A percentile compares a stretch with the other conserved stretches of the same genome.
phyloP scores from a whole-genome alignment of 768 basidiomycete species.

The Collybia nuda region DNA sequence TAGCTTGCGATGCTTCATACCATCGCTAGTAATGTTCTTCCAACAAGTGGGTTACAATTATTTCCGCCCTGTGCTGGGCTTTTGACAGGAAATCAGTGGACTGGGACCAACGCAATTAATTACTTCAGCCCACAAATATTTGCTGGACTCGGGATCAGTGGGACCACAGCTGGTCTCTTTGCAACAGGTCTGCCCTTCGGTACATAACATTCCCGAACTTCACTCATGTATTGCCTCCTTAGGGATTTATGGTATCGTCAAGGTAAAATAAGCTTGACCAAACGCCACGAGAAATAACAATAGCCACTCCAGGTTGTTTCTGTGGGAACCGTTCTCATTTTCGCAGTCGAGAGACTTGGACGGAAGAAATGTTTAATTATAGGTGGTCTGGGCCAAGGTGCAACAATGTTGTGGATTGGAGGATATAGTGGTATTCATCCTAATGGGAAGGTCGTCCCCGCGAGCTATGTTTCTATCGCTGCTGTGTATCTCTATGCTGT shows the following conservation, averaged over 20 bases:
- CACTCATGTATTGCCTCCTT: not conserved
- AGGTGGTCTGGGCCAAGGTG: conserved; percentile 47
- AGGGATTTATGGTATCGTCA: conserved; percentile 35
- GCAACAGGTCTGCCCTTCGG: conserved; percentile 38
- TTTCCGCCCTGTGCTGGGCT: not conserved
- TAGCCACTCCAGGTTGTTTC: conserved; percentile 36
- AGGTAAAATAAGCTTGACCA: conserved; percentile 14
- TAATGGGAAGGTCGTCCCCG: conserved; percentile 24
- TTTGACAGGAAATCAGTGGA: conserved; percentile 38
- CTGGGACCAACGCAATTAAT: conserved; percentile 55
- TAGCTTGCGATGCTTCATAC: conserved; percentile 44
- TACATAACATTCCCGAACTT: not conserved
- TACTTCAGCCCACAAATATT: conserved; percentile 57
- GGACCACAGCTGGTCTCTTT: conserved; percentile 41
- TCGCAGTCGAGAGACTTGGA: conserved; percentile 49
- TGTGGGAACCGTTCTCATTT: conserved; percentile 36
- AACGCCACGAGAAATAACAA: not conserved
- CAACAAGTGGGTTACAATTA: conserved; percentile 23
- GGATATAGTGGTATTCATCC: conserved; percentile 37
- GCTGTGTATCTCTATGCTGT: conserved; percentile 48
- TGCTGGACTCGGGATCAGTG: conserved; percentile 43
- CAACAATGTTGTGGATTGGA: conserved; percentile 49
- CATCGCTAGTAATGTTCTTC: conserved; percentile 46
- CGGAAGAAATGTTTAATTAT: conserved; percentile 49
- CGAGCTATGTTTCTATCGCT: conserved; percentile 43